Evolutionary conservation across 805 yeast genomes (phyloP).

Genomic region (Blastobotrys peoriensis): DNA sequence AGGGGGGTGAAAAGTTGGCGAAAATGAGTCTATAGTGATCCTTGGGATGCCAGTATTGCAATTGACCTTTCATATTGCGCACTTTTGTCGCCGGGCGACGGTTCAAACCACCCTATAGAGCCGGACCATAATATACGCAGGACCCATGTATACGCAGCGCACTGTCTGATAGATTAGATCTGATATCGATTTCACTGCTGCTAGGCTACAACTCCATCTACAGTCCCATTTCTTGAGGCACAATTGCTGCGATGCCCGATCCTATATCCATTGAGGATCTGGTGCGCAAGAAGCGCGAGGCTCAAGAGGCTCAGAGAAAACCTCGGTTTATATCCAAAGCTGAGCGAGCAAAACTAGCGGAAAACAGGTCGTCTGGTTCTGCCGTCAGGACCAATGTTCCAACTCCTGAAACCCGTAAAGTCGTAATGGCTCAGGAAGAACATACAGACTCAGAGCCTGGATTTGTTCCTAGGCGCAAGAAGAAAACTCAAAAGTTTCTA

Average conservation of each 20-base stretch:
- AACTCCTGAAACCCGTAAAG: conserved; percentile 5
- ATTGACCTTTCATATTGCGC: no score
- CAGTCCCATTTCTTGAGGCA: not conserved
- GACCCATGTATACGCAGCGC: no score
- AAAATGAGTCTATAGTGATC: no score
- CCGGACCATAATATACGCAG: no score
- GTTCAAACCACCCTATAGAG: no score
- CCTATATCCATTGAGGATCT: conserved; percentile 31
- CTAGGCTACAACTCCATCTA: not conserved
- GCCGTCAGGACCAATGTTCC: not conserved
- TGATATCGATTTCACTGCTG: conserved; percentile 10
- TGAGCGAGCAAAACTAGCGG: conserved; percentile 31
- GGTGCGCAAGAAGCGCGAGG: conserved; percentile 17
- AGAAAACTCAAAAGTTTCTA: conserved; percentile 37
- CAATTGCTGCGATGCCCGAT: not conserved
- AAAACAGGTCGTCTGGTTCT: conserved; percentile 2
- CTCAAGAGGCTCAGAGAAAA: conserved; percentile 19
- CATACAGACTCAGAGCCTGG: conserved; percentile 9
- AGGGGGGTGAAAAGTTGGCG: no score
- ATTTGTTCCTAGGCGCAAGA: conserved; percentile 10
- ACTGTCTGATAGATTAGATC: no score
- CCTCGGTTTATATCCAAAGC: conserved; percentile 43
- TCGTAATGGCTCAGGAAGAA: conserved; percentile 9
- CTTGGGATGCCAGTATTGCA: no score
- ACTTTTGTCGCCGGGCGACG: no score